A percentile compares a stretch with the other conserved stretches of the same genome.
Conservation (phyloP, 257 asterid species). For the Voacanga thouarsii region DNA sequence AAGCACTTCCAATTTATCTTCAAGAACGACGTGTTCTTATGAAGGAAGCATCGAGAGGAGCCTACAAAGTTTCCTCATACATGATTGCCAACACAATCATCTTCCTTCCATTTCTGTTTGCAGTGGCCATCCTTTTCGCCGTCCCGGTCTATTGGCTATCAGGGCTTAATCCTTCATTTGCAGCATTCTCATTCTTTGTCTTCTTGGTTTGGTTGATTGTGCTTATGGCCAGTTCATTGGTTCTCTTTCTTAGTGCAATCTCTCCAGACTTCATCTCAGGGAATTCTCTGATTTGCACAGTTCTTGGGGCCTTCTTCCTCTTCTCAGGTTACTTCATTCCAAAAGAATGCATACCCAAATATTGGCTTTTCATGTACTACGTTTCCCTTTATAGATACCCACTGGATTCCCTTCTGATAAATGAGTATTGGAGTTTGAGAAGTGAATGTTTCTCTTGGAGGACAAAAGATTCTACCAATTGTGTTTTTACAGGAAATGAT, state of each 20-base stretch:
- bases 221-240: slow-evolving; percentile 85
- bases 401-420: slow-evolving; percentile 59
- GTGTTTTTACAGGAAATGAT: slow-evolving; percentile 70
- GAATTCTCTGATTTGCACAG: slow-evolving; percentile 73
- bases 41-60: slow-evolving; percentile 82
- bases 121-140: slow-evolving; percentile 67
- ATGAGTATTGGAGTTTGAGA: slow-evolving; percentile 75
- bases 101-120: slow-evolving; percentile 69
- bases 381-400: slow-evolving; percentile 87
- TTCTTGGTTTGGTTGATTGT: slow-evolving; percentile 77
- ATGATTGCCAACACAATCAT: slow-evolving; percentile 68
- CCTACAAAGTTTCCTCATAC: slow-evolving; percentile 74
- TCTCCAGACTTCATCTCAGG: slow-evolving; percentile 89
- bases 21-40: slow-evolving; percentile 72
- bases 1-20: slow-evolving; percentile 87
- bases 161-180: slow-evolving; percentile 66
- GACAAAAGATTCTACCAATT: slow-evolving; percentile 24
- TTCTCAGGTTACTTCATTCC: slow-evolving; percentile 91
- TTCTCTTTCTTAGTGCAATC: slow-evolving; percentile 66
- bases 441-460: slow-evolving; percentile 52
- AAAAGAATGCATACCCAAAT: slow-evolving; percentile 67
- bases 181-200: slow-evolving; percentile 60
- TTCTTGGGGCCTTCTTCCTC: slow-evolving; percentile 79
- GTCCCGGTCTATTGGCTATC: slow-evolving; percentile 83
- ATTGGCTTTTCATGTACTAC: slow-evolving; percentile 87